Percentiles rank a stretch among this genome's conserved stretches.
Conservation (phyloP, 345 rosid species). For the Moricandia moricandioides region DNA sequence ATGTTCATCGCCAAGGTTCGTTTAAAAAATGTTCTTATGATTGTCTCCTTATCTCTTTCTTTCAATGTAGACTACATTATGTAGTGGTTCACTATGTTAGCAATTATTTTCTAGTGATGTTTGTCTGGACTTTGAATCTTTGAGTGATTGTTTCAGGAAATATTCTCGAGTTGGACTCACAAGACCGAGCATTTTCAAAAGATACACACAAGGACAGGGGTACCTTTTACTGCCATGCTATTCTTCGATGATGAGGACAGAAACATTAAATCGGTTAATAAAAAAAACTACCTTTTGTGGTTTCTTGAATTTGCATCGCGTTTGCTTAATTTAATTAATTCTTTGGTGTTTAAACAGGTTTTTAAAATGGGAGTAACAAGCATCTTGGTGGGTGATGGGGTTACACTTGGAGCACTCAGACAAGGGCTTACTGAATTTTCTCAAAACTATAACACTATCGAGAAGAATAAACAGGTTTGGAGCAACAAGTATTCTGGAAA, state of each 20-base stretch:
- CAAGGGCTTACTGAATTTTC: constrained; percentile 69
- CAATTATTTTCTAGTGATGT: not conserved
- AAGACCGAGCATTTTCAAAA: constrained; percentile 84
- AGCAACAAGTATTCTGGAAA: constrained; percentile 51
- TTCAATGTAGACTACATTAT: not conserved
- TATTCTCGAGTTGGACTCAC: constrained; percentile 68
- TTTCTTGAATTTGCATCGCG: not conserved
- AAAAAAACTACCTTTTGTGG: not conserved
- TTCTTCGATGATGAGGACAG: constrained; percentile 80
- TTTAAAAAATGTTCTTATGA: not conserved
- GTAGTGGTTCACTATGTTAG: not conserved
- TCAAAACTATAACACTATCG: constrained; percentile 42
- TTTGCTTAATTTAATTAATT: not conserved
- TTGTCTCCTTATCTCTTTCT: not conserved
- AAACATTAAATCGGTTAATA: constrained; percentile 61
- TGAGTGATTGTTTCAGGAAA: constrained; percentile 48
- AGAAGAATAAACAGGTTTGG: constrained; percentile 74
- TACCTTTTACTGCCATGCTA: constrained; percentile 67
- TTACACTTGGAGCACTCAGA: constrained; percentile 70
- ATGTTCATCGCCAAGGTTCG: constrained; percentile 65
- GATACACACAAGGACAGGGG: constrained; percentile 63
- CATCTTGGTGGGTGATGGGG: constrained; percentile 60
- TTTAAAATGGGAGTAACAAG: constrained; percentile 83
- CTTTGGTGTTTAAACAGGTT: constrained; percentile 42
- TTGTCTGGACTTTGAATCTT: not conserved